Evolutionary conservation across 768 basidiomycete species (phyloP), one percentile per base, ranked within the genome.

Genomic region (Lactarius sanguifluus): DNA sequence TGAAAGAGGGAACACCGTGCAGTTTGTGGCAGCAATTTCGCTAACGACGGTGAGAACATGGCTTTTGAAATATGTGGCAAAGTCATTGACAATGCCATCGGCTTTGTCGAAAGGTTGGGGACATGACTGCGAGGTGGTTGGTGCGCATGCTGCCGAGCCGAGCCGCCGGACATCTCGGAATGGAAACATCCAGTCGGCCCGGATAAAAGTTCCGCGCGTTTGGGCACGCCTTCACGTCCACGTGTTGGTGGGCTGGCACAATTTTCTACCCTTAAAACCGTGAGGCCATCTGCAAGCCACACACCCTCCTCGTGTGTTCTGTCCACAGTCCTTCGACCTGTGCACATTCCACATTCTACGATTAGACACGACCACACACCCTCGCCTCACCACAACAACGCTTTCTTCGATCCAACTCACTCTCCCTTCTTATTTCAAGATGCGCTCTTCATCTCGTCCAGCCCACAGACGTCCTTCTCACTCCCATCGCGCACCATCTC

Each of bases 351-450:
- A 66, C 65, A 66, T 63, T 59, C 43, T 16, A 64, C 61, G 43
- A 55, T 45, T 67, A 54, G 30, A 59, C 64, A 55, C 66, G 43
- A 55, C 62, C 66, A 69, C 66, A 60, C 47, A 50, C 32, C 61
- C 34, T 60, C 16, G 32, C 70, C 69, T 70, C 69, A 69, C 69
- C 67, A 67, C 78, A 71, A 65, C 76, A 75, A 72, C 78, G 78
- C 67, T 72, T 75, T 34, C 70, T 72, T 68, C 69, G 70, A 62
- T 62, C 62, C 38, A 1, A 59, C 61, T 62, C 77, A 71, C 75
- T 74, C 57, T 60, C 75, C 36, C 71, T 6, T 71, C 74, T 57
- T 59, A 77, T 72, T 74, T 79, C 73, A 72, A 71, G 67, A 73
- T 69, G 69, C 61, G 67, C 57, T 65, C 69, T 62, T 69, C 61